phyloP scores from a whole-genome alignment of 2,329 filamentous ascomycete genomes.

The Chaetomiaceae sp. region DNA sequence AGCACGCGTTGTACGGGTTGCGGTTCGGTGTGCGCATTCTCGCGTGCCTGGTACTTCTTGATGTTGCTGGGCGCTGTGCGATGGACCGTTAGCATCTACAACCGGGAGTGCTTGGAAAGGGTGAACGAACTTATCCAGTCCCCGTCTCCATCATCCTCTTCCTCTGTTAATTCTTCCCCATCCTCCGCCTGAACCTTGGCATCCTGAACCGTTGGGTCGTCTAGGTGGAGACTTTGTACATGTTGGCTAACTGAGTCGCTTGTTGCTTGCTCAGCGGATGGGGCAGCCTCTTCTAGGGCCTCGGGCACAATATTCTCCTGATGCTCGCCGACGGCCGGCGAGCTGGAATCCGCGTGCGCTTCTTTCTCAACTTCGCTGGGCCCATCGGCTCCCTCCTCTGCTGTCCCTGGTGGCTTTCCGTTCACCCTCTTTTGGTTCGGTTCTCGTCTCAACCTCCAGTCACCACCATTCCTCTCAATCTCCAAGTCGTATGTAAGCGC shows the following conservation, averaged over 20 bases:
- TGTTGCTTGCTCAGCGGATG: constrained; percentile 2
- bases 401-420: constrained; percentile 55
- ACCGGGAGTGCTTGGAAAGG: too few species aligned
- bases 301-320: constrained; percentile 15
- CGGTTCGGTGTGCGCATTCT: constrained; percentile 47
- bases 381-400: constrained; percentile 29
- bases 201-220: constrained; percentile 11
- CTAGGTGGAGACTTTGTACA: constrained; percentile 27
- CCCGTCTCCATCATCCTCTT: constrained; percentile 24
- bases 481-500: constrained; percentile 94
- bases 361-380: background rate
- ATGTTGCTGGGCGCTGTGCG: constrained; percentile 70
- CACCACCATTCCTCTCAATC: constrained; percentile 81
- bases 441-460: constrained; percentile 74
- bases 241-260: constrained; percentile 18
- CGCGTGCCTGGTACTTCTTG: constrained; percentile 72
- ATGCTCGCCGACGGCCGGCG: constrained; percentile 25
- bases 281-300: background rate
- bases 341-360: background rate
- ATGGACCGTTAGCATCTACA: constrained; percentile 2
- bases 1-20: constrained; percentile 59
- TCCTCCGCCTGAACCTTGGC: constrained; percentile 28
- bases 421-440: constrained; percentile 78
- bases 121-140: constrained; percentile 26
- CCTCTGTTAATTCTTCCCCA: constrained; percentile 21